phyloP scores from a whole-genome alignment of 768 basidiomycete genomes.

The Coprinopsis marcescibilis region DNA sequence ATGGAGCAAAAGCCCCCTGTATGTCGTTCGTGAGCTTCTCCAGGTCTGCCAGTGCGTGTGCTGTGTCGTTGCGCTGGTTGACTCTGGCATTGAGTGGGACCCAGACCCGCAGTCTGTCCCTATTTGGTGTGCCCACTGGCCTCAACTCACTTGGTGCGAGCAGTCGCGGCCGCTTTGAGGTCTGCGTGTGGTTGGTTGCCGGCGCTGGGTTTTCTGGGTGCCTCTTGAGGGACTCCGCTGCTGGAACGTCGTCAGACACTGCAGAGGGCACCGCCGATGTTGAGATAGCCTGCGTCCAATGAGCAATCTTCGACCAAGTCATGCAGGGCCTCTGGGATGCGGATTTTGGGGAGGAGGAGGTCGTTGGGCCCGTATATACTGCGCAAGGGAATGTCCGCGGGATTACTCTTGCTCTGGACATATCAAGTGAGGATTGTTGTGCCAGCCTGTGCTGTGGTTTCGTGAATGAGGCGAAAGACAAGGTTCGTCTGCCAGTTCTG shows the following conservation, averaged over 20 bases:
- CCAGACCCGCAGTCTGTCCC: constrained; percentile 23
- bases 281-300: background rate
- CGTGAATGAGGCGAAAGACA: constrained; percentile 20
- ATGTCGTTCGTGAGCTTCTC: constrained; percentile 21
- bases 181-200: no score
- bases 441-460: background rate
- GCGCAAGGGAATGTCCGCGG: constrained; percentile 31
- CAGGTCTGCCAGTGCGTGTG: constrained; percentile 17
- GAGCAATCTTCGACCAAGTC: constrained; percentile 22
- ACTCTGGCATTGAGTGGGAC: constrained; percentile 12
- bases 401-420: constrained; percentile 29
- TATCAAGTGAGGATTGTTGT: constrained; percentile 25
- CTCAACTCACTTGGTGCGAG: constrained; percentile 14
- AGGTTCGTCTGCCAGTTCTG: constrained; percentile 21
- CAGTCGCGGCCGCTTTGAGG: no score
- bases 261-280: constrained; percentile 9
- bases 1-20: constrained; percentile 20
- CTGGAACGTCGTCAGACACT: no score
- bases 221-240: no score
- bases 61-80: constrained; percentile 8
- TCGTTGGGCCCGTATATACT: constrained; percentile 19
- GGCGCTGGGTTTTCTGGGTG: no score
- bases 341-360: constrained; percentile 25
- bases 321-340: constrained; percentile 21
- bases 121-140: constrained; percentile 22